phyloP scores from a whole-genome alignment of 352 stramenopile species.

The Phytophthora multivora region DNA sequence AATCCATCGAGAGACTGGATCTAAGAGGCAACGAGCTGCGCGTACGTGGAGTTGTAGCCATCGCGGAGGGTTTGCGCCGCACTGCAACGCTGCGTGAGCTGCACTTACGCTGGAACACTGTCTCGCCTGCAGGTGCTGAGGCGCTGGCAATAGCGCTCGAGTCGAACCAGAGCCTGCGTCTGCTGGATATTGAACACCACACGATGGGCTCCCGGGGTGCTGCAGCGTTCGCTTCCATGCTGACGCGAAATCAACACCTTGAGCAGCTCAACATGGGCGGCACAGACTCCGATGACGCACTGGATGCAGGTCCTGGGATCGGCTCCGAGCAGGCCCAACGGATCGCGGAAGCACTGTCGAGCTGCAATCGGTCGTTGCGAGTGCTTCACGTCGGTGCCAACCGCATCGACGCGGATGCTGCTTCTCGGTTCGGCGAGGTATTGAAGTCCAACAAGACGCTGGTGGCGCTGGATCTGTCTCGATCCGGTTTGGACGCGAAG shows the following conservation, averaged over 20 bases:
- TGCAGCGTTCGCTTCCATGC: slow-evolving; percentile 65
- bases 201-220: slow-evolving; percentile 64
- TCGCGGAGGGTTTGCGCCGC: slow-evolving; percentile 52
- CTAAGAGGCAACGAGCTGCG: slow-evolving; percentile 71
- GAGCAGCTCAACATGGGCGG: slow-evolving; percentile 70
- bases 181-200: slow-evolving; percentile 81
- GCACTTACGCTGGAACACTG: slow-evolving; percentile 73
- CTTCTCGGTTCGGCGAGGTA: slow-evolving; percentile 54
- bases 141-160: slow-evolving; percentile 58
- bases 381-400: slow-evolving; percentile 67
- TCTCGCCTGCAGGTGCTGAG: slow-evolving; percentile 59
- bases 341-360: slow-evolving; percentile 48
- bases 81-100: slow-evolving; percentile 71
- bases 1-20: slow-evolving; percentile 58
- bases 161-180: slow-evolving; percentile 57
- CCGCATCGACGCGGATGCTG: slow-evolving; percentile 59
- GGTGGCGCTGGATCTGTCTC: slow-evolving; percentile 65
- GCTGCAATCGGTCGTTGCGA: slow-evolving; percentile 57
- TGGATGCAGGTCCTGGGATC: slow-evolving; percentile 50
- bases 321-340: slow-evolving; percentile 47
- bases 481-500: slow-evolving; percentile 60
- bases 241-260: slow-evolving; percentile 55
- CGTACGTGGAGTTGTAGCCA: slow-evolving; percentile 50
- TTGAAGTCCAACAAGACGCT: slow-evolving; percentile 61
- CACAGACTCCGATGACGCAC: slow-evolving; percentile 55